A percentile compares a stretch with the other conserved stretches of the same genome.
phyloP scores from a whole-genome alignment of 1,284 basidiomycete species.

The Fomitopsis betulina region DNA sequence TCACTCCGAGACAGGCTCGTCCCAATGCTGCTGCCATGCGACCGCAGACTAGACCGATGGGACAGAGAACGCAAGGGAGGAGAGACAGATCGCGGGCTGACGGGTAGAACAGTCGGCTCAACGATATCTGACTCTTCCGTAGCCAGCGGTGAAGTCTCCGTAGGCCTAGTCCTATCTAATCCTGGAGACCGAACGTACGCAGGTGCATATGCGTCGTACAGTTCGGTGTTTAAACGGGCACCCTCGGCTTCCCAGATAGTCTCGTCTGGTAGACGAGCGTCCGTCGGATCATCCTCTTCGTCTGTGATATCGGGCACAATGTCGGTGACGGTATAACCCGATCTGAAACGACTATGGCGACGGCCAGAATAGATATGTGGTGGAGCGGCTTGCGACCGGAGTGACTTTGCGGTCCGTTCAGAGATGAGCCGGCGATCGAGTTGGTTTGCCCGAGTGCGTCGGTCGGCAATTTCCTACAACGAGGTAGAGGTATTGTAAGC shows the following conservation, averaged over 20 bases:
- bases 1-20: constrained; percentile 36
- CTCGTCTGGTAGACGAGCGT: constrained; percentile 43
- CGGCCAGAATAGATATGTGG: constrained; percentile 48
- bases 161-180: constrained; percentile 9
- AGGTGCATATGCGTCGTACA: constrained; percentile 35
- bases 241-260: constrained; percentile 40
- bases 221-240: constrained; percentile 46
- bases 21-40: constrained; percentile 22
- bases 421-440: constrained; percentile 58
- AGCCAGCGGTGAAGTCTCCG: constrained; percentile 5
- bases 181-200: not conserved
- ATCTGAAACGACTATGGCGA: constrained; percentile 10
- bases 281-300: constrained; percentile 42
- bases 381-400: constrained; percentile 51
- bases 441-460: constrained; percentile 45
- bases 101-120: constrained; percentile 6
- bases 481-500: not conserved
- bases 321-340: constrained; percentile 24
- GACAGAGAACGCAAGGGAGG: constrained; percentile 12
- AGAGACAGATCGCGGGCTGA: constrained; percentile 18
- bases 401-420: constrained; percentile 54
- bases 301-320: constrained; percentile 9
- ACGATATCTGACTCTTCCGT: not conserved
- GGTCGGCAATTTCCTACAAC: constrained; percentile 65
- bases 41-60: constrained; percentile 13